Percentiles rank a stretch among this genome's conserved stretches.
phyloP scores from a whole-genome alignment of 805 yeast species.

The Kodamaea jinghongensis region DNA sequence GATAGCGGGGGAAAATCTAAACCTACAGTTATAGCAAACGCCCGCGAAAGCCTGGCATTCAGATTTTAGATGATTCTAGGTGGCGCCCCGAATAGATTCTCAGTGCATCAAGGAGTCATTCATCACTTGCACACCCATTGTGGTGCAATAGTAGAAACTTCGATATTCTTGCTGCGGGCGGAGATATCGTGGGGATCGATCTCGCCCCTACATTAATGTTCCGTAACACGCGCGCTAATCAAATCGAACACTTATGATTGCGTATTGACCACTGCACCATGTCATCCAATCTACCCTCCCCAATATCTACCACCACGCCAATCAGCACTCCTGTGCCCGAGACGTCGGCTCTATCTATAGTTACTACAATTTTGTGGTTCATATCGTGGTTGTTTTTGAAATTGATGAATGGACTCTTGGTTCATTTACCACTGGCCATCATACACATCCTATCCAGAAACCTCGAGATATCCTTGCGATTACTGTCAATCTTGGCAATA shows the following conservation, averaged over 20 bases:
- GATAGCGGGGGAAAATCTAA: too few relatives aligned
- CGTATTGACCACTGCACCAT: constrained; percentile 3
- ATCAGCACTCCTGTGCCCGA: background rate
- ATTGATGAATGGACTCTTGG: constrained; percentile 16
- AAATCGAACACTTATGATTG: constrained; percentile 5
- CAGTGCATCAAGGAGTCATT: too few relatives aligned
- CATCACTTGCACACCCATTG: too few relatives aligned
- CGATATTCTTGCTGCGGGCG: background rate
- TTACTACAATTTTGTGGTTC: constrained; percentile 16
- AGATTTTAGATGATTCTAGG: too few relatives aligned
- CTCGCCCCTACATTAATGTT: too few relatives aligned
- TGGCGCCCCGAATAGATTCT: too few relatives aligned
- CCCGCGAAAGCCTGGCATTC: too few relatives aligned
- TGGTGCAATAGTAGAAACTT: too few relatives aligned
- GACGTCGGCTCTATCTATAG: constrained; percentile 14
- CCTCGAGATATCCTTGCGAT: constrained; percentile 50
- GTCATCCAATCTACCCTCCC: constrained; percentile 1
- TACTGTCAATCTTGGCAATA: constrained; percentile 43
- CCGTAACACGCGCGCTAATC: constrained; percentile 4
- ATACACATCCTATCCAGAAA: constrained; percentile 38
- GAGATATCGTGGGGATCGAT: background rate
- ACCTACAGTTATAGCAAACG: too few relatives aligned
- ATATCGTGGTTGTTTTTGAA: constrained; percentile 19
- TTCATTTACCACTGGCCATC: constrained; percentile 16
- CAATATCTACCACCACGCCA: too few relatives aligned